These are phyloP conservation scores for Lotus japonicus DNA, from an alignment of 306 rosid genomes.

Conservation along the genomic window DNA sequence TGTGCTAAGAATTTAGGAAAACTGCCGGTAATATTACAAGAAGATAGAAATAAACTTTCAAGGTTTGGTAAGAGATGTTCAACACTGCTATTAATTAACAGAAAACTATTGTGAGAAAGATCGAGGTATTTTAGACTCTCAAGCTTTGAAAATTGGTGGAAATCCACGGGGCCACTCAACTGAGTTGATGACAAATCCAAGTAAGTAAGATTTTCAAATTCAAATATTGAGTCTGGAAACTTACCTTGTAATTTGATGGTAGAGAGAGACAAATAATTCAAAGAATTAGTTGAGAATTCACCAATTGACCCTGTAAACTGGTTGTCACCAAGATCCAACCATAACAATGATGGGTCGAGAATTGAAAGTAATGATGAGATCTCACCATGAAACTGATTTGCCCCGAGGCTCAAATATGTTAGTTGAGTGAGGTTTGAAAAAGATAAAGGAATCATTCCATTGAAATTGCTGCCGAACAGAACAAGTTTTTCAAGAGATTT, in stretches of 20 bases:
- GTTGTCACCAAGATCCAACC: background rate
- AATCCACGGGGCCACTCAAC: background rate
- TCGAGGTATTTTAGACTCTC: accelerated
- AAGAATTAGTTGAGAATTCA: background rate
- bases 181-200: background rate
- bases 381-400: background rate
- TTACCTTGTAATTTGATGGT: conserved; percentile 11
- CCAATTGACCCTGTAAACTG: background rate
- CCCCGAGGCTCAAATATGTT: background rate
- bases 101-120: background rate
- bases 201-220: background rate
- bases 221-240: conserved; percentile 17
- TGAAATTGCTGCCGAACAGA: background rate
- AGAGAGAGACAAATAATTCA: background rate
- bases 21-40: no score
- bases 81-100: no score
- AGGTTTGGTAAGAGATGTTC: no score
- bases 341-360: background rate
- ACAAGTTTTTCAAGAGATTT: background rate
- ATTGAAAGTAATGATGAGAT: background rate
- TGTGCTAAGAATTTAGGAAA: background rate
- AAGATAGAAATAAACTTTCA: no score
- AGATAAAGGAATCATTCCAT: background rate
- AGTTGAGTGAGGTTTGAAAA: conserved; percentile 17
- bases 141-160: background rate